Evolutionary conservation across 257 asterid genomes (phyloP).

Genomic region (Jacaranda mimosifolia): DNA sequence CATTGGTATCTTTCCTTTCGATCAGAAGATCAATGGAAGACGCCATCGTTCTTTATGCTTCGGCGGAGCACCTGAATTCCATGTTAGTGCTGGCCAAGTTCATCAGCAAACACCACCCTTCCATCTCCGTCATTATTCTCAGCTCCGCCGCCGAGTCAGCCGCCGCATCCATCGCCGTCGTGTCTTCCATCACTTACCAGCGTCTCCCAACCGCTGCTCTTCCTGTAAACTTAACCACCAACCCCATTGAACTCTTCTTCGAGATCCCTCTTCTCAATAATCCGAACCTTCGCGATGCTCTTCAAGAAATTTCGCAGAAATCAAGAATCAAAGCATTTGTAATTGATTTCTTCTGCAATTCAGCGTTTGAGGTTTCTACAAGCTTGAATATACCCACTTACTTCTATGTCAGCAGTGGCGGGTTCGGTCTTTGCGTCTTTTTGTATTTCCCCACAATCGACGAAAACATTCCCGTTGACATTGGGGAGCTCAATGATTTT

Average conservation of each 20-base stretch:
- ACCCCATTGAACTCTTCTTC: slow-evolving; percentile 41
- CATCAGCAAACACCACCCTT: slow-evolving; percentile 50
- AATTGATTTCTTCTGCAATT: slow-evolving; percentile 49
- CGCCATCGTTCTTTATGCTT: slow-evolving; percentile 38
- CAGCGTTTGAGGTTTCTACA: slow-evolving; percentile 44
- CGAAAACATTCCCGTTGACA: slow-evolving; percentile 11
- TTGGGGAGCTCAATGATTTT: slow-evolving; percentile 21
- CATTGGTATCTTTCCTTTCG: neutral
- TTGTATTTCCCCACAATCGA: slow-evolving; percentile 38
- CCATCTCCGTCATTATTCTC: slow-evolving; percentile 37
- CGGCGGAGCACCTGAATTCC: slow-evolving; percentile 43
- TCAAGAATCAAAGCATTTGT: slow-evolving; percentile 44
- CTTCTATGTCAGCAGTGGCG: slow-evolving; percentile 41
- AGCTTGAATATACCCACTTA: slow-evolving; percentile 45
- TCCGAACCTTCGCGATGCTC: slow-evolving; percentile 43
- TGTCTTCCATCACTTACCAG: slow-evolving; percentile 41
- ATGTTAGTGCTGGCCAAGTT: slow-evolving; percentile 33
- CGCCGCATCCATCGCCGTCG: slow-evolving; percentile 30
- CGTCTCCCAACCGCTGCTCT: slow-evolving; percentile 41
- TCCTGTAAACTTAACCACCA: slow-evolving; percentile 15
- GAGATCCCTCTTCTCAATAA: slow-evolving; percentile 50
- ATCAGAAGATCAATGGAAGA: slow-evolving; percentile 30
- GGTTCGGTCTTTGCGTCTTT: slow-evolving; percentile 29
- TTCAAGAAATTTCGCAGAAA: slow-evolving; percentile 37
- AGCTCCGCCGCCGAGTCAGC: slow-evolving; percentile 38